These are phyloP conservation scores for Debaryomyces nepalensis DNA, from an alignment of 1,139 yeast genomes.

Conservation along the genomic window DNA sequence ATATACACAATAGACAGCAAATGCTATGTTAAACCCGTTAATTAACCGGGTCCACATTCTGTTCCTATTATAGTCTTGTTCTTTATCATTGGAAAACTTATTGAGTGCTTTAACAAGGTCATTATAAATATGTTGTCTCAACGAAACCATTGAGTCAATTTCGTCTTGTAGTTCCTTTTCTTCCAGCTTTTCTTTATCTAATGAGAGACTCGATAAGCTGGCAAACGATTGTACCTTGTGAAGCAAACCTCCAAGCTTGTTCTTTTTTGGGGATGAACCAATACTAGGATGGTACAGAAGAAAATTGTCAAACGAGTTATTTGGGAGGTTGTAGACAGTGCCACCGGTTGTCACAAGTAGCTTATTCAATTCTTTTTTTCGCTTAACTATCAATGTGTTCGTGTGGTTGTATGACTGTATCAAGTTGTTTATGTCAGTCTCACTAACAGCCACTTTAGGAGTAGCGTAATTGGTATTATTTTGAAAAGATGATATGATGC, in stretches of 20 bases:
- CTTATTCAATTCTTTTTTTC: constrained; percentile 37
- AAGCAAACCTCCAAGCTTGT: constrained; percentile 31
- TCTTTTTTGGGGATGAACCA: constrained; percentile 13
- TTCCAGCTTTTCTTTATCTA: constrained; percentile 27
- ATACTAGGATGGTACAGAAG: constrained; percentile 10
- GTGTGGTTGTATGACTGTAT: constrained; percentile 48
- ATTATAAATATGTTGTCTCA: constrained; percentile 34
- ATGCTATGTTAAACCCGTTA: constrained; percentile 30
- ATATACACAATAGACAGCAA: constrained; percentile 69
- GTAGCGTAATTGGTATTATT: constrained; percentile 2
- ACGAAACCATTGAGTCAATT: constrained; percentile 36
- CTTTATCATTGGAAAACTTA: constrained; percentile 21
- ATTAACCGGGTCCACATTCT: constrained; percentile 10
- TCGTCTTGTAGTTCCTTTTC: constrained; percentile 42
- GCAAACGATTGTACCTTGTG: constrained; percentile 52
- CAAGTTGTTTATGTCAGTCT: constrained; percentile 32
- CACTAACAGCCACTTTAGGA: constrained; percentile 19
- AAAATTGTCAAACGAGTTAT: constrained; percentile 19
- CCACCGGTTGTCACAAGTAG: constrained; percentile 31
- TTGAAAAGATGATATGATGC: constrained; percentile 11
- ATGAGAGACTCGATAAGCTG: constrained; percentile 26
- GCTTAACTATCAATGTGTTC: constrained; percentile 33
- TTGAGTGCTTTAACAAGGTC: constrained; percentile 31
- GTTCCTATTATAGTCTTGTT: constrained; percentile 12
- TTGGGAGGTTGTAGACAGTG: constrained; percentile 30